Evolutionary conservation across 129 eudicot genomes (phyloP), one percentile per base, ranked within the genome.

Genomic region (Flaveria robusta): DNA sequence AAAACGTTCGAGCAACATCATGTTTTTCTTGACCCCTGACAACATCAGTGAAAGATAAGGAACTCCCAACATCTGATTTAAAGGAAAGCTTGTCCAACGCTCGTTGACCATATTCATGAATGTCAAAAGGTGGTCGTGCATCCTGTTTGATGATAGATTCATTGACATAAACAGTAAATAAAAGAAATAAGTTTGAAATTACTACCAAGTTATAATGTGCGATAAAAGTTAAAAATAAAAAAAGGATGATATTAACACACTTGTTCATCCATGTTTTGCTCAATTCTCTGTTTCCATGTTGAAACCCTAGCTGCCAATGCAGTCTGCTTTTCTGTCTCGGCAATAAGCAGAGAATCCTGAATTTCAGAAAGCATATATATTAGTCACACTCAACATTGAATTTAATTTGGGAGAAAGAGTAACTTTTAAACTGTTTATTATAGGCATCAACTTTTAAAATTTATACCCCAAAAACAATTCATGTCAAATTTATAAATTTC

Each of bases 281-380:
- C 99, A 39, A 91, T 94, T 82, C 97, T 87, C 50, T 91, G 96
- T 79, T 94, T 94, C 99, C 99, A 94, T 23, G 86, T 82, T 65
- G 97, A 91, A 41, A 94, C 99, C 70, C 99, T 90, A 75, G 96
- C 83, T 60, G 97, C 99, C 82, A 94, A 51, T 79, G 91, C 97
- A 23, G 81, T 86, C 87, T 89, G 97, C 78, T 89, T 87, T 83
- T 91, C 97, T 7, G 85, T 91, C 75, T 91, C 99, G 14, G 87
- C 82, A 24, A 89, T 82, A 70, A 87, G 93, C 72, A 94, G 88
- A 68, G 96, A 78, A 87, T 94, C 99, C 99, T 94, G 80, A 68
- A 80, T 70, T 64, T 50, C 24, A 41, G 39, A 71, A 41, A 29
- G 47, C 12, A 37, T 55, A 62, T 31, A 66, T 45, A n/a, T 51